A percentile compares a stretch with the other conserved stretches of the same genome.
phyloP scores from a whole-genome alignment of 2,329 filamentous ascomycete species.

The Phyllachora maydis region DNA sequence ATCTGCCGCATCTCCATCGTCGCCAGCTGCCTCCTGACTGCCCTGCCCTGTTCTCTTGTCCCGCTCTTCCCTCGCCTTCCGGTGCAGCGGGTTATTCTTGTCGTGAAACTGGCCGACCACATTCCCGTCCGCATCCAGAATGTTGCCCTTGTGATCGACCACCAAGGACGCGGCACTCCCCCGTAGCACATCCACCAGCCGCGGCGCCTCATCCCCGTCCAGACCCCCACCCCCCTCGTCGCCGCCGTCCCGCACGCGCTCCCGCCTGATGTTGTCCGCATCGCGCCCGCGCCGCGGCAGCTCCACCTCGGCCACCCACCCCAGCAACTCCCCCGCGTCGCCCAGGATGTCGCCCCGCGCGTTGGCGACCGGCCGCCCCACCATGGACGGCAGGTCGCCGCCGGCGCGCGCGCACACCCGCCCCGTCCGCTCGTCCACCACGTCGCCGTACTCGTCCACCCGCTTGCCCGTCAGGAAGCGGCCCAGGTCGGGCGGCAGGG shows the following conservation, averaged over 20 bases:
- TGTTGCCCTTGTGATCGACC: slow-evolving; percentile 22
- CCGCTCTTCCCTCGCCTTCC: slow-evolving; percentile 9
- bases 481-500: slow-evolving; percentile 8
- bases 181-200: slow-evolving; percentile 13
- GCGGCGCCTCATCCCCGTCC: slow-evolving; percentile 9
- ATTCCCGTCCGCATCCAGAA: slow-evolving; percentile 20
- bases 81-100: slow-evolving; percentile 22
- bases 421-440: slow-evolving; percentile 23
- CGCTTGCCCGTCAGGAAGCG: slow-evolving; percentile 20
- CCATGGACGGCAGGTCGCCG: slow-evolving; percentile 32
- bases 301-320: slow-evolving; percentile 21
- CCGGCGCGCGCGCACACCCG: slow-evolving; percentile 28
- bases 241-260: no score
- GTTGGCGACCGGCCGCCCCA: slow-evolving; percentile 23
- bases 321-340: slow-evolving; percentile 19
- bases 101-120: slow-evolving; percentile 25
- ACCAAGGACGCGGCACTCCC: slow-evolving; percentile 13
- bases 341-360: slow-evolving; percentile 23
- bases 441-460: slow-evolving; percentile 32
- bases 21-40: slow-evolving; percentile 12
- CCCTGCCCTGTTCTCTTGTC: slow-evolving; percentile 8
- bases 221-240: slow-evolving; percentile 4
- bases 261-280: slow-evolving; percentile 6
- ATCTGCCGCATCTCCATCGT: slow-evolving; percentile 11
- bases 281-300: slow-evolving; percentile 5